phyloP scores from a whole-genome alignment of 139 green algal species.

The Limnomonas spitsbergensis region DNA sequence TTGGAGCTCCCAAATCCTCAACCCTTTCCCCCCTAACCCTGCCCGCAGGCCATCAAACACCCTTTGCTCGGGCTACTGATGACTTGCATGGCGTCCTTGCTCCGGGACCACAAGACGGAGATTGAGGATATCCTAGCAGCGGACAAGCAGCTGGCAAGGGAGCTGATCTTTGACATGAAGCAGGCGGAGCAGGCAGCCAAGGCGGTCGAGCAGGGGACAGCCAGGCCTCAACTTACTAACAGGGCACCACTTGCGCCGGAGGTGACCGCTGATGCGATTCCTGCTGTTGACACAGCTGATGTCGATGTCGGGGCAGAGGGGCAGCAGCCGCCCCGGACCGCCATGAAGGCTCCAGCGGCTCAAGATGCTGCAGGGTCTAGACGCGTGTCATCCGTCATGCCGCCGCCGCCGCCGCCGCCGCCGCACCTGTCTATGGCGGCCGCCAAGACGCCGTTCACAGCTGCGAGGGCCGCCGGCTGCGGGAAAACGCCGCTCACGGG shows the following conservation, averaged over 20 bases:
- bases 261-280: not conserved
- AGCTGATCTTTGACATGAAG: constrained; percentile 84
- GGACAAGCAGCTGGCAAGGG: constrained; percentile 77
- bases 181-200: constrained; percentile 51
- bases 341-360: not conserved
- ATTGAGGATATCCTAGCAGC: constrained; percentile 82
- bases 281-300: not conserved
- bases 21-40: too few species aligned
- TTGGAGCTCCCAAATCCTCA: too few species aligned
- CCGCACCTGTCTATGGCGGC: not conserved
- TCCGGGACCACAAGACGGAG: constrained; percentile 82
- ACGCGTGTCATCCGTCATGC: not conserved
- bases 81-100: constrained; percentile 52
- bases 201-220: not conserved
- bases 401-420: too few species aligned
- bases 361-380: not conserved
- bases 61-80: constrained; percentile 74
- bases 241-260: not conserved
- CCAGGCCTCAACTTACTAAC: not conserved
- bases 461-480: not conserved
- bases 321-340: not conserved
- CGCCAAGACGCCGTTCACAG: not conserved
- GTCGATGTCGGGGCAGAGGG: not conserved
- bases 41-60: constrained; percentile 45
- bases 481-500: not conserved